Evolutionary conservation across 2,329 filamentous ascomycete species (phyloP).

Genomic region (Colletotrichum cuscutae): DNA sequence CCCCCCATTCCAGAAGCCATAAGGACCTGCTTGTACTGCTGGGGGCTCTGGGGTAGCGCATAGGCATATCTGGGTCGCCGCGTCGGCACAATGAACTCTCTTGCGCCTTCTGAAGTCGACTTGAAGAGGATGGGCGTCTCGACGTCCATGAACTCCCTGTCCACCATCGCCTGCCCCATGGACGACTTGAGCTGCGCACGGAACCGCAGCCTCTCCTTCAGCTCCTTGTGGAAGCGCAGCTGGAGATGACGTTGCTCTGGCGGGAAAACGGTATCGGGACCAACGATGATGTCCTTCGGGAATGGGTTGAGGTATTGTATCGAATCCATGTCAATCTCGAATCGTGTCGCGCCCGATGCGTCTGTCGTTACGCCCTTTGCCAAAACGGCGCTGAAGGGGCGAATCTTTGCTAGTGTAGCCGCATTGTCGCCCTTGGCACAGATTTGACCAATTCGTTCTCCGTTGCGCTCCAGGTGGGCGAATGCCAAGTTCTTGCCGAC

Average conservation of each 20-base stretch:
- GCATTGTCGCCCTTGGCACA: conserved; percentile 52
- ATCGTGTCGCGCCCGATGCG: conserved; percentile 19
- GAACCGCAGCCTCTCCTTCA: conserved; percentile 76
- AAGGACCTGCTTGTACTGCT: conserved; percentile 98
- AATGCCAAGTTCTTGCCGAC: conserved; percentile 78
- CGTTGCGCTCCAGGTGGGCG: conserved; percentile 57
- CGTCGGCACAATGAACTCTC: conserved; percentile 94
- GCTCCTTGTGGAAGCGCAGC: conserved; percentile 76
- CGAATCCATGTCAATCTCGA: conserved; percentile 71
- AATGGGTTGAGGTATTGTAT: conserved; percentile 79
- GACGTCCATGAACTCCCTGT: conserved; percentile 76
- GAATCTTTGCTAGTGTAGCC: conserved; percentile 56
- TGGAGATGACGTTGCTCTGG: conserved; percentile 84
- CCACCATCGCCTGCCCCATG: conserved; percentile 63
- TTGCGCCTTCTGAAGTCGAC: conserved; percentile 93
- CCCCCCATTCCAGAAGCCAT: conserved; percentile 87
- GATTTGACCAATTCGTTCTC: conserved; percentile 56
- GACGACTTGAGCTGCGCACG: conserved; percentile 69
- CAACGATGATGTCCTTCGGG: conserved; percentile 80
- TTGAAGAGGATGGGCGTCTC: conserved; percentile 97
- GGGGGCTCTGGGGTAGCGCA: conserved; percentile 93
- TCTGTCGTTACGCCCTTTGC: conserved; percentile 49
- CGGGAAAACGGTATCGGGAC: conserved; percentile 77
- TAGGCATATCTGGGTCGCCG: conserved; percentile 81
- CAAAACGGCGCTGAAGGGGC: conserved; percentile 63